Evolutionary conservation across 768 basidiomycete genomes (phyloP).

Genomic region (Hygrophorus russula): DNA sequence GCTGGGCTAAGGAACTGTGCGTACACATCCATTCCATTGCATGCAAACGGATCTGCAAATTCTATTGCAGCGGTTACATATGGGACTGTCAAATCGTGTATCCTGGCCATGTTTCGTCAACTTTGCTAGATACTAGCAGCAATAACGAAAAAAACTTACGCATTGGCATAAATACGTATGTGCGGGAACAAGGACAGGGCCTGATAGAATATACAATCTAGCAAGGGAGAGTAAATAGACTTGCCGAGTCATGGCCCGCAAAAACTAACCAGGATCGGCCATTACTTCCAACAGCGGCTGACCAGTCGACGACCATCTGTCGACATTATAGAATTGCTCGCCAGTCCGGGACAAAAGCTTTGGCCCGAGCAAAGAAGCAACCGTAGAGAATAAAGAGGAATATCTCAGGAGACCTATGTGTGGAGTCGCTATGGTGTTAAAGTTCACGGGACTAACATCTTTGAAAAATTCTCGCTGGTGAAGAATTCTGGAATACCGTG

Average conservation of each 20-base stretch:
- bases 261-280: constrained; percentile 58
- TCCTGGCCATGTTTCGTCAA: constrained; percentile 20
- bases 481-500: constrained; percentile 35
- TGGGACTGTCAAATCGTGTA: constrained; percentile 75
- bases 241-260: no score
- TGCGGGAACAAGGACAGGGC: constrained; percentile 56
- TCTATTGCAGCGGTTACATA: constrained; percentile 74
- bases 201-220: constrained; percentile 69
- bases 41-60: constrained; percentile 50
- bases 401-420: constrained; percentile 67
- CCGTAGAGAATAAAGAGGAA: constrained; percentile 42
- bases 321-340: constrained; percentile 63
- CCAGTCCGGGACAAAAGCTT: constrained; percentile 70
- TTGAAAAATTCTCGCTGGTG: constrained; percentile 64
- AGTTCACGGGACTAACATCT: constrained; percentile 61
- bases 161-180: constrained; percentile 73
- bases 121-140: not conserved
- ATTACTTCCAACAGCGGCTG: constrained; percentile 63
- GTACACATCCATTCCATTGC: constrained; percentile 54
- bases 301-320: constrained; percentile 62
- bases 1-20: constrained; percentile 10
- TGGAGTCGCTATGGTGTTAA: constrained; percentile 76
- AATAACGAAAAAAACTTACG: constrained; percentile 29
- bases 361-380: constrained; percentile 49
- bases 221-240: constrained; percentile 5